These are phyloP conservation scores for Eimeria necatrix DNA, from an alignment of 169 alveolate genomes.

Conservation along the genomic window DNA sequence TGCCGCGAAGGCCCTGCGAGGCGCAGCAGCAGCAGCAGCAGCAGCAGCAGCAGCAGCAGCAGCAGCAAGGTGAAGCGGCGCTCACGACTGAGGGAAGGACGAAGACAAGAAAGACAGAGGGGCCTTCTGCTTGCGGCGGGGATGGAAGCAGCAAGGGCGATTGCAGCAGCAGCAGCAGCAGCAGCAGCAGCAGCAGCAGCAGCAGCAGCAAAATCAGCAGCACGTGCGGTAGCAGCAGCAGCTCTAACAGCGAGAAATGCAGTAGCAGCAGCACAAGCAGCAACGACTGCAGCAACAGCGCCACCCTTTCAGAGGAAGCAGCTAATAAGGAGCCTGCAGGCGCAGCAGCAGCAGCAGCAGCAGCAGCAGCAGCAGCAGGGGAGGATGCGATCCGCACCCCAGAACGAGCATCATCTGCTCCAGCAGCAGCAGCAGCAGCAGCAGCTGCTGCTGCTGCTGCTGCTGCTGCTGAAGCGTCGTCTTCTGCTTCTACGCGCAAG, in stretches of 20 bases:
- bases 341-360: slow-evolving; percentile 3
- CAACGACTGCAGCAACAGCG: not conserved
- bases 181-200: not conserved
- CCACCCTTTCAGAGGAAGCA: too few relatives aligned
- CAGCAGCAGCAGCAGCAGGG: not conserved
- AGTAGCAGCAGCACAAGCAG: not conserved
- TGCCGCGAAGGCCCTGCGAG: not conserved
- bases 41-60: not conserved
- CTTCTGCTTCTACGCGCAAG: too few relatives aligned
- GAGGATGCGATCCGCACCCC: not conserved
- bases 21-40: not conserved
- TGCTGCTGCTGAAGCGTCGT: not conserved
- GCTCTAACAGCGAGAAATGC: not conserved
- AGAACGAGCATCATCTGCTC: not conserved
- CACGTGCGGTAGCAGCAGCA: not conserved
- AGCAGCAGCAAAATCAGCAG: not conserved
- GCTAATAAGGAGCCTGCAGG: too few relatives aligned
- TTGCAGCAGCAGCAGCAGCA: not conserved
- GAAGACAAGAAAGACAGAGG: not conserved
- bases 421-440: slow-evolving; percentile 2
- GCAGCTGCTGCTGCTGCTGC: not conserved
- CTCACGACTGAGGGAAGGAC: not conserved
- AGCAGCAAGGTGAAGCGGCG: not conserved
- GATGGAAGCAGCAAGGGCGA: too few relatives aligned
- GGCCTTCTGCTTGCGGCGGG: not conserved